A percentile compares a stretch with the other conserved stretches of the same genome.
Conservation (phyloP, 1,284 basidiomycete species). For the Pseudomicrostroma phylloplanum region DNA sequence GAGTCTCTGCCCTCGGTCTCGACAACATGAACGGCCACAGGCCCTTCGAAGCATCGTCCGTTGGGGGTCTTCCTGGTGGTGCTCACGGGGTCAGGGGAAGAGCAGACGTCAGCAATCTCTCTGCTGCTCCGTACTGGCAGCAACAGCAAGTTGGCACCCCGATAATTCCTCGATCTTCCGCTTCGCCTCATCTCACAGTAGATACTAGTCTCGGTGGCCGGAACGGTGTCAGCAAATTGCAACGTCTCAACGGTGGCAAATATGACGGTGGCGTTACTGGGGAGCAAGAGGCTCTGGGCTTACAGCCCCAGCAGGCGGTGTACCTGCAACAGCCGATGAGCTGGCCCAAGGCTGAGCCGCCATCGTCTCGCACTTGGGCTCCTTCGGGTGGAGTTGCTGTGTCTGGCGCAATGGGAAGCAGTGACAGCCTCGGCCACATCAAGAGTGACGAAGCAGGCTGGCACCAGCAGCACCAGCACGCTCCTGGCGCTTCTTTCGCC, state of each 20-base stretch:
- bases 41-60: no score
- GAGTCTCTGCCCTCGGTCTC: not conserved
- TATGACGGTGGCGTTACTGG: not conserved
- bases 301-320: not conserved
- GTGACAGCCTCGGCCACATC: not conserved
- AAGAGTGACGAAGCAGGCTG: no score
- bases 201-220: not conserved
- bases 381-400: not conserved
- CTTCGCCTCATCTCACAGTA: not conserved
- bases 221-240: not conserved
- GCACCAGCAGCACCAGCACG: no score
- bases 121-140: not conserved
- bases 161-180: not conserved
- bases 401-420: not conserved
- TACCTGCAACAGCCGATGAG: not conserved
- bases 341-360: not conserved
- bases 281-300: not conserved
- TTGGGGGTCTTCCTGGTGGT: no score
- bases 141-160: not conserved
- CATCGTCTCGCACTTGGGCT: not conserved
- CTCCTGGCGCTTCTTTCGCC: no score
- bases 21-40: no score
- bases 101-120: not conserved
- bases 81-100: no score
- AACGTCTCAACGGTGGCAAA: no score